Conservation (phyloP, 108 stramenopile species). For the Phaeodactylum tricornutum region DNA sequence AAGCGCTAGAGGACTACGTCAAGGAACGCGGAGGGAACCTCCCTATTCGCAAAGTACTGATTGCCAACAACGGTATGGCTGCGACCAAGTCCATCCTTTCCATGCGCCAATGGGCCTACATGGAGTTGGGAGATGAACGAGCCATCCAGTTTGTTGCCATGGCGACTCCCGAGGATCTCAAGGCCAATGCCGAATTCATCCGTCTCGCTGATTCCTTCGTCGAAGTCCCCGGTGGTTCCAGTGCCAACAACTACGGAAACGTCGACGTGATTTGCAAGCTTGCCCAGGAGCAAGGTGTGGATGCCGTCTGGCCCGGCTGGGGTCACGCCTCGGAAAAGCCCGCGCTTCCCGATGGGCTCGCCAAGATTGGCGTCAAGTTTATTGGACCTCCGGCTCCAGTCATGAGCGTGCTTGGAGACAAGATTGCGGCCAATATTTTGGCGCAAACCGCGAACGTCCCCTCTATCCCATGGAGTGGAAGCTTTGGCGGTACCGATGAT, state of each 20-base stretch:
- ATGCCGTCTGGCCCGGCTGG: constrained; percentile 96
- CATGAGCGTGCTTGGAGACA: constrained; percentile 93
- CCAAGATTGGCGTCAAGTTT: constrained; percentile 79
- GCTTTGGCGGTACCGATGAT: constrained; percentile 83
- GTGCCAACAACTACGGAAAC: constrained; percentile 92
- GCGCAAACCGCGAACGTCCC: constrained; percentile 94
- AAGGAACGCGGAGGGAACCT: constrained; percentile 75
- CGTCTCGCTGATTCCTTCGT: constrained; percentile 91
- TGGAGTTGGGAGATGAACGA: constrained; percentile 91
- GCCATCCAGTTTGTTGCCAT: constrained; percentile 96
- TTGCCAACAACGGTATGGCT: constrained; percentile 99
- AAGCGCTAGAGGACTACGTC: constrained; percentile 83
- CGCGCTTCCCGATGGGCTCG: constrained; percentile 60
- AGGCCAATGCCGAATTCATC: constrained; percentile 97
- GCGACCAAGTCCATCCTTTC: constrained; percentile 95
- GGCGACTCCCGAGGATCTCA: constrained; percentile 96
- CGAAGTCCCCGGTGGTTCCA: constrained; percentile 87
- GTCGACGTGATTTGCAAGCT: constrained; percentile 81
- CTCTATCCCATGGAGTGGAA: constrained; percentile 94
- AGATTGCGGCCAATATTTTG: constrained; percentile 92
- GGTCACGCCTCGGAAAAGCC: constrained; percentile 94
- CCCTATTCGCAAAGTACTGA: constrained; percentile 79
- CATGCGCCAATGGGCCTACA: constrained; percentile 98
- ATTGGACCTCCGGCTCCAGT: constrained; percentile 90
- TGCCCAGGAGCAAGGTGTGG: constrained; percentile 77